Conservation (phyloP, 1,284 basidiomycete species). For the Naganishia albida region DNA sequence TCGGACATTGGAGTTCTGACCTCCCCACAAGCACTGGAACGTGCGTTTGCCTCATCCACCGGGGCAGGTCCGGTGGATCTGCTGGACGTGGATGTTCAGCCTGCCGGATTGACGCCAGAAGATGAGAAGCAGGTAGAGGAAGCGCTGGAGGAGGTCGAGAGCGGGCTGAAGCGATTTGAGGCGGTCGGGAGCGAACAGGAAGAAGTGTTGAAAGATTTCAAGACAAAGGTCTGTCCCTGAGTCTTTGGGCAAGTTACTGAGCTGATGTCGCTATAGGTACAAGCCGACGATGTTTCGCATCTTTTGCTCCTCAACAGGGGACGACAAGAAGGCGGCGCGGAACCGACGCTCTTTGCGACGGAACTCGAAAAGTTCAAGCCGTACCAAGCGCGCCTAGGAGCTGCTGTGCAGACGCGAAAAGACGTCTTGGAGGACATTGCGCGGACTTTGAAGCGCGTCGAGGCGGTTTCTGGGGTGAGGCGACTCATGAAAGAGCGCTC, state of each 20-base stretch:
- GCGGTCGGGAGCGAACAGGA: slow-evolving; percentile 81
- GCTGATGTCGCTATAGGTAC: slow-evolving; percentile 63
- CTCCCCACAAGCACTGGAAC: slow-evolving; percentile 58
- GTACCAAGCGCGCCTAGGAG: slow-evolving; percentile 76
- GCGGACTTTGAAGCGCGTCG: slow-evolving; percentile 67
- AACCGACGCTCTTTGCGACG: slow-evolving; percentile 82
- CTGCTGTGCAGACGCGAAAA: slow-evolving; percentile 74
- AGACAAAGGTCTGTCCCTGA: slow-evolving; percentile 60
- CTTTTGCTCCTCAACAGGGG: slow-evolving; percentile 81
- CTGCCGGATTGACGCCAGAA: slow-evolving; percentile 58
- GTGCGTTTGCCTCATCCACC: slow-evolving; percentile 62
- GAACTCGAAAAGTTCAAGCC: slow-evolving; percentile 95
- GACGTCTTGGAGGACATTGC: slow-evolving; percentile 70
- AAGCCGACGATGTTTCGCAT: slow-evolving; percentile 95
- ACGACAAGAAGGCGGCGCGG: slow-evolving; percentile 68
- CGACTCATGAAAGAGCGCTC: slow-evolving; percentile 75
- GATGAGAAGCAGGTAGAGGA: slow-evolving; percentile 67
- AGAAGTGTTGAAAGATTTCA: slow-evolving; percentile 87
- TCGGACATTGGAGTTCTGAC: slow-evolving; percentile 67
- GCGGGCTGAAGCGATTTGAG: slow-evolving; percentile 70
- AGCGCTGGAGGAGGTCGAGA: slow-evolving; percentile 74
- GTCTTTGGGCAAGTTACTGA: not conserved
- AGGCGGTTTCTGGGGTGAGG: slow-evolving; percentile 69
- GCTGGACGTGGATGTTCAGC: slow-evolving; percentile 63
- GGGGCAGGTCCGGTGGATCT: slow-evolving; percentile 56